Evolutionary conservation across 2,329 filamentous ascomycete genomes (phyloP).

Genomic region (Coleophoma crateriformis): DNA sequence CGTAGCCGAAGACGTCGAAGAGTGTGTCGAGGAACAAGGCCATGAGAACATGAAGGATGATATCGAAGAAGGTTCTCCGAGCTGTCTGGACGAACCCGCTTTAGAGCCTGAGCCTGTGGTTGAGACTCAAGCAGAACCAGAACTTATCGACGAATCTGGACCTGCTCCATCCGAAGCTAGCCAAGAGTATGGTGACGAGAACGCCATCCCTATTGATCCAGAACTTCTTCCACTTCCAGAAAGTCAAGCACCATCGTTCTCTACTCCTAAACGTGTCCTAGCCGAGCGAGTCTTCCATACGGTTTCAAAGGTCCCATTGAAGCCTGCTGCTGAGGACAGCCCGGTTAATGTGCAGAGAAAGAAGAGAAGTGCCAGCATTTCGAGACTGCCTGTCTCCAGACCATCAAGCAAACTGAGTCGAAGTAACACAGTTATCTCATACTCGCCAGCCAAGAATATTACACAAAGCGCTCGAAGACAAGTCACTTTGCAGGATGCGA

Average conservation of each 20-base stretch:
- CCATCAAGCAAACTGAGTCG: constrained; percentile 35
- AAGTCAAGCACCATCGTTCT: constrained; percentile 5
- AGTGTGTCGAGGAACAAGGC: constrained; percentile 6
- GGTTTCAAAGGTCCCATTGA: constrained; percentile 71
- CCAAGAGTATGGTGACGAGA: constrained; percentile 64
- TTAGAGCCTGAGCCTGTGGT: not conserved
- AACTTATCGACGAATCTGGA: constrained; percentile 22
- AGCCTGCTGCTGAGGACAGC: constrained; percentile 51
- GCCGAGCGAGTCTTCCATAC: constrained; percentile 54
- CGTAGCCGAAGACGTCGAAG: constrained; percentile 9
- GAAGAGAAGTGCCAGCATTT: constrained; percentile 37
- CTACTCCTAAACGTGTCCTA: constrained; percentile 21
- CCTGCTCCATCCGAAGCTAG: constrained; percentile 54
- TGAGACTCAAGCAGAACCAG: not conserved
- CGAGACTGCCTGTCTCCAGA: constrained; percentile 33
- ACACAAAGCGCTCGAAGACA: constrained; percentile 1
- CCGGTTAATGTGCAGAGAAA: constrained; percentile 30
- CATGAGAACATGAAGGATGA: not conserved
- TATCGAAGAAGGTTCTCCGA: not conserved
- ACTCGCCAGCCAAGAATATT: constrained; percentile 41
- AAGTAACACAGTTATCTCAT: constrained; percentile 48
- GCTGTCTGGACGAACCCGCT: not conserved
- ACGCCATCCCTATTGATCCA: constrained; percentile 51
- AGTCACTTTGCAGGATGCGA: constrained; percentile 4
- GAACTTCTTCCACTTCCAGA: constrained; percentile 27